Percentiles rank a stretch among this genome's conserved stretches.
Conservation (phyloP, 192 early-diverging fungal species). For the Podila epicladia region DNA sequence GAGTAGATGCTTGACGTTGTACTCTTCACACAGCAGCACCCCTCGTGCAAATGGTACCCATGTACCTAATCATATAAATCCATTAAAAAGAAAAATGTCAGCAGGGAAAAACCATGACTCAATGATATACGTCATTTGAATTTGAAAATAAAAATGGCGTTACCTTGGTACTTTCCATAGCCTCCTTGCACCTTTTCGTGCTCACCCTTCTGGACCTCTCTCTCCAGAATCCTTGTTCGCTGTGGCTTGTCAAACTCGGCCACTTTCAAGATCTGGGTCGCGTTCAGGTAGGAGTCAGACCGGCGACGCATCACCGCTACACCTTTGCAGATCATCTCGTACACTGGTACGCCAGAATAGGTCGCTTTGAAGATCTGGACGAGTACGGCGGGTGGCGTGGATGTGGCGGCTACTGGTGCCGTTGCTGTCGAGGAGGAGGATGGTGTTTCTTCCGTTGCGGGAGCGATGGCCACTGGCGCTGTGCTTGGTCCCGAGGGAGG, state of each 20-base stretch:
- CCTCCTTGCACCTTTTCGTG: slow-evolving; percentile 99
- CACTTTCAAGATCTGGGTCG: slow-evolving; percentile 98
- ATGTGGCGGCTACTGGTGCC: slow-evolving; percentile 7
- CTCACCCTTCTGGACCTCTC: slow-evolving; percentile 85
- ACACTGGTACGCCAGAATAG: slow-evolving; percentile 96
- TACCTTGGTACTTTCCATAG: slow-evolving; percentile 98
- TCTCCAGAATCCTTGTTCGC: slow-evolving; percentile 92
- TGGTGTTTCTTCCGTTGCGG: slow-evolving; percentile 1
- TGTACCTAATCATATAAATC: slow-evolving; percentile 39
- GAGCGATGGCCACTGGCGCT: background rate
- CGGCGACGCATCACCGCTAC: slow-evolving; percentile 84
- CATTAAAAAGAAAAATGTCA: background rate
- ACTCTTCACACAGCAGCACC: slow-evolving; percentile 81
- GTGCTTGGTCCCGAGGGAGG: background rate
- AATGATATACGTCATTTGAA: too few relatives aligned
- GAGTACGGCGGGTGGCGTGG: slow-evolving; percentile 5
- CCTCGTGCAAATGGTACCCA: slow-evolving; percentile 92
- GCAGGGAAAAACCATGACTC: background rate
- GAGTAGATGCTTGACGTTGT: slow-evolving; percentile 76
- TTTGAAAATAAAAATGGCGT: slow-evolving; percentile 42
- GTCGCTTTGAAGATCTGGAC: slow-evolving; percentile 82
- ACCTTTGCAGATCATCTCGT: slow-evolving; percentile 87
- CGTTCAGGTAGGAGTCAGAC: slow-evolving; percentile 92
- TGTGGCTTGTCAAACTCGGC: slow-evolving; percentile 94
- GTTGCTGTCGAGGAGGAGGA: background rate